Evolutionary conservation across 2,329 filamentous ascomycete species (phyloP).

Genomic region (Aspergillus sp.): DNA sequence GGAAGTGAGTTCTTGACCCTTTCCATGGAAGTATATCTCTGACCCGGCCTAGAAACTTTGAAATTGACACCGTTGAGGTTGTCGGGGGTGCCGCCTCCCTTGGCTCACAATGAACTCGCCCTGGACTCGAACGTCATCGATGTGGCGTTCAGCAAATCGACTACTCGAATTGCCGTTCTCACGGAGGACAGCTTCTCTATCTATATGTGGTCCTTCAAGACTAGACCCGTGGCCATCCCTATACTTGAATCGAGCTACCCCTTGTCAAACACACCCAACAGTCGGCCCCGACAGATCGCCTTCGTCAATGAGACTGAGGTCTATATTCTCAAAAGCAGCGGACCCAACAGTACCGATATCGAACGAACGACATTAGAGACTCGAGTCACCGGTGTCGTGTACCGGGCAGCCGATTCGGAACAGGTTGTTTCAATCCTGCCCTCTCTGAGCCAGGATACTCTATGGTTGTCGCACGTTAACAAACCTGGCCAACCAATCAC

Average conservation of each 20-base stretch:
- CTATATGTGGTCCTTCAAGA: conserved; percentile 66
- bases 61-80: conserved; percentile 83
- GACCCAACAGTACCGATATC: conserved; percentile 29
- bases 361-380: conserved; percentile 37
- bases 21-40: conserved; percentile 9
- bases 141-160: conserved; percentile 68
- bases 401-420: conserved; percentile 33
- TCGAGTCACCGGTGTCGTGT: conserved; percentile 28
- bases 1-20: conserved; percentile 54
- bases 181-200: conserved; percentile 66
- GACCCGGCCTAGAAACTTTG: conserved; percentile 51
- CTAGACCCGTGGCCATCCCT: conserved; percentile 35
- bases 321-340: conserved; percentile 41
- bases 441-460: conserved; percentile 31
- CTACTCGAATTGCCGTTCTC: conserved; percentile 68
- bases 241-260: conserved; percentile 40
- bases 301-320: conserved; percentile 46
- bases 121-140: conserved; percentile 67
- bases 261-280: conserved; percentile 27
- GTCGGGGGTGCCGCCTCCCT: conserved; percentile 87
- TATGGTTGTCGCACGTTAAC: conserved; percentile 39
- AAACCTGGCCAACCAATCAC: conserved; percentile 25
- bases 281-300: conserved; percentile 46
- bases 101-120: conserved; percentile 75
- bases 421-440: conserved; percentile 39